Conservation (phyloP, 345 rosid genomes). For the Citrus hindsii region DNA sequence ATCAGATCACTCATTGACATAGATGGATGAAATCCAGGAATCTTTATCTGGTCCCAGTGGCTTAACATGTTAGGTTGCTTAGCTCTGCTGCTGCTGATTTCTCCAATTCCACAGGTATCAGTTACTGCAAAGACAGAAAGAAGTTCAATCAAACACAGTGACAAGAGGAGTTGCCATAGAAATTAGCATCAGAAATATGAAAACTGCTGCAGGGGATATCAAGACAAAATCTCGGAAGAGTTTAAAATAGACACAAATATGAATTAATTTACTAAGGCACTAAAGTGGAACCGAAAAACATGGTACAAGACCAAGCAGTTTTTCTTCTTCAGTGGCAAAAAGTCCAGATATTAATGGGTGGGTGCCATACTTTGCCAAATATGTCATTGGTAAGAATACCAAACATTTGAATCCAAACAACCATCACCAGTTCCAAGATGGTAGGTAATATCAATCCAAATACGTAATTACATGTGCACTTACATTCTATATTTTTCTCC, state of each 20-base stretch:
- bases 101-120: slow-evolving; percentile 39
- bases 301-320: background rate
- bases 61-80: slow-evolving; percentile 22
- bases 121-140: slow-evolving; percentile 27
- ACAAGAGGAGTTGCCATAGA: background rate
- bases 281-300: background rate
- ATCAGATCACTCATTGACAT: slow-evolving; percentile 54
- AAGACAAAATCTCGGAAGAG: no score
- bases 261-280: background rate
- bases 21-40: slow-evolving; percentile 48
- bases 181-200: background rate
- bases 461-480: background rate
- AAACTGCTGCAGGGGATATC: no score
- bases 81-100: slow-evolving; percentile 20
- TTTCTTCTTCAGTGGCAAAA: background rate
- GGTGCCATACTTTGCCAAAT: no score
- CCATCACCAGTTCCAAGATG: background rate
- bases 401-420: background rate
- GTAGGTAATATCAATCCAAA: background rate
- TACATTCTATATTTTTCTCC: background rate
- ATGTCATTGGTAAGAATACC: background rate
- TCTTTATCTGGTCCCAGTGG: slow-evolving; percentile 32
- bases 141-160: background rate
- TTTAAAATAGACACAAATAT: no score
- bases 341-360: no score